Evolutionary conservation across 192 early-diverging fungal genomes (phyloP), one percentile per base, ranked within the genome.

Genomic region (Mortierella antarctica): DNA sequence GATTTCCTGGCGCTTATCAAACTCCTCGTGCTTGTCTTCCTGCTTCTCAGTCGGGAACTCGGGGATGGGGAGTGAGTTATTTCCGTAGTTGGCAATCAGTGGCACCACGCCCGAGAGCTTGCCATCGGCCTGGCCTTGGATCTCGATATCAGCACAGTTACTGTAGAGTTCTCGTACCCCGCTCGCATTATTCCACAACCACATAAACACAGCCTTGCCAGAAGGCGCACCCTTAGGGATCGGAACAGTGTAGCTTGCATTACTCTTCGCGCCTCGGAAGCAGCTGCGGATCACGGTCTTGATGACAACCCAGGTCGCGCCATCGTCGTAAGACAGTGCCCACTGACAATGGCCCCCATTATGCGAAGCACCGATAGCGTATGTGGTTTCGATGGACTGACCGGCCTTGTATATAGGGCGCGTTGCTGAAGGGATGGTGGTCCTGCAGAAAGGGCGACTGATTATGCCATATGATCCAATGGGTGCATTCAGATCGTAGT

Each of bases 261-360:
- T 54, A 7, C 40, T 69, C 7, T 15, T 45, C 13, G 50, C 65
- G 39, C 56, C 67, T 45, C 78, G 70, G 48, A 89, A 75, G 61
- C 88, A 89, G 18, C 57, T 62, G 0, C 82, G 47, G 50, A 87
- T 62, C 42, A 85, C 74, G 62, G 88, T 88, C 82, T 86, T 85
- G 53, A 93, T 67, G 17, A 90, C 91, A 0, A 88, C 92, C 82
- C 86, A 92, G 47, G 78, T 87, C 44, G 85, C 85, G 67, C 86
- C 91, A 59, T 81, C 75, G 70, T 92, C 88, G 62, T 87, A 90
- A 0, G 90, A 90, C 11, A 91, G 74, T 2, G 90, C 85, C 70
- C 91, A 90, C 62, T 92, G 88, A 61, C 92, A 93, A 69, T 93
- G 90, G 54, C 92, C 92, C 21, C 90, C 90, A 15, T 86, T 85